phyloP scores from a whole-genome alignment of 2,329 filamentous ascomycete species.

The Colletotrichum sp. region DNA sequence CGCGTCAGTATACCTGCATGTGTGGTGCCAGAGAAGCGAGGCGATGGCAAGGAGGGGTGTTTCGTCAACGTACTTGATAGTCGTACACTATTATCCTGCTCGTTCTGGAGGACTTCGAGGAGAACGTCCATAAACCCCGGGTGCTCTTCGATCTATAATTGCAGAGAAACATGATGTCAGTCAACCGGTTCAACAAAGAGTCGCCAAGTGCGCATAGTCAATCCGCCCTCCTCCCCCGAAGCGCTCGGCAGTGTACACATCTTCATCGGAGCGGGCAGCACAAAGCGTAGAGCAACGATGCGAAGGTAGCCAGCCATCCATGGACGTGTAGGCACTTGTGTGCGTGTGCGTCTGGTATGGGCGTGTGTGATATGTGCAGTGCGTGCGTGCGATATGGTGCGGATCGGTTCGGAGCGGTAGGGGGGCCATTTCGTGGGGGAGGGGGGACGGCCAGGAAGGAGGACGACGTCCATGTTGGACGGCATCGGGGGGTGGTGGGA shows the following conservation, averaged over 20 bases:
- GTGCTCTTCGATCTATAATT: slow-evolving; percentile 80
- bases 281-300: slow-evolving; percentile 6
- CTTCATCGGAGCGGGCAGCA: not conserved
- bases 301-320: not conserved
- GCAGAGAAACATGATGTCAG: slow-evolving; percentile 7
- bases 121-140: slow-evolving; percentile 90
- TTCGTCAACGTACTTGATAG: slow-evolving; percentile 75
- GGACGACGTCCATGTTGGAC: not conserved
- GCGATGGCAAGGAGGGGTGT: not conserved
- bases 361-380: slow-evolving; percentile 1
- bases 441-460: not conserved
- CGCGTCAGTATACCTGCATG: not conserved
- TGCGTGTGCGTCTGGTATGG: not conserved
- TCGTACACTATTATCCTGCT: slow-evolving; percentile 84
- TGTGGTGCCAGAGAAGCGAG: not conserved
- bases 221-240: not conserved
- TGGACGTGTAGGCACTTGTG: not conserved
- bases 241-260: not conserved
- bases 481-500: not conserved
- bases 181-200: slow-evolving; percentile 17
- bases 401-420: slow-evolving; percentile 15
- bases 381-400: not conserved
- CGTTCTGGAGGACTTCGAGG: slow-evolving; percentile 86
- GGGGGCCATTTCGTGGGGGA: slow-evolving; percentile 18
- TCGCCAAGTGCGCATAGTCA: not conserved